Evolutionary conservation across 371 early-diverging fungal genomes (phyloP), one percentile per base, ranked within the genome.

Genomic region (Mucor lusitanicus): DNA sequence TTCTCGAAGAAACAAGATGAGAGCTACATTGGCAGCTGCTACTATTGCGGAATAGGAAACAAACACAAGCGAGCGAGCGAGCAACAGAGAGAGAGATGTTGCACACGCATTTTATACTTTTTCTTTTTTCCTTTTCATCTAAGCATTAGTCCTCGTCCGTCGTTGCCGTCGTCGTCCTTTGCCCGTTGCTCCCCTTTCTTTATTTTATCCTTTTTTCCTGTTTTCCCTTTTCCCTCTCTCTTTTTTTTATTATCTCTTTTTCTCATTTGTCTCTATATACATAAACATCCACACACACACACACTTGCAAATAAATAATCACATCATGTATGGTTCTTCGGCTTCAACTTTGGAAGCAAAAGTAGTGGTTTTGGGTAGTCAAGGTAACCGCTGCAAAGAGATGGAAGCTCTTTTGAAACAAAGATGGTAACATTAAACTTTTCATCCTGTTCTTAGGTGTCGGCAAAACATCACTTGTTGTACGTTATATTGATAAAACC

Each of bases 381-480:
- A 87, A 86, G 88, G 91, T 85, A 84, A 35, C 9, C 19, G 23
- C 21, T 58, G 28, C 6, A 55, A 5, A 55, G 17, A 55, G 7
- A 33, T 1, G 8, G 33, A 33, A 33, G 33, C 30, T 30, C 30
- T 55, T 1, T 61, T 39, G 63, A 42, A 59, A 56, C 8, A 21
- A 19, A 25, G 15, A n/a, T n/a, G 19, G 19, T n/a, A 58, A 39
- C 25, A 25, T 25, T 23, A 59, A 13, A 30, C 33, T 3, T 8
- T 33, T 7, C 28, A 37, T 3, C 37, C 13, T 46, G 8, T 42
- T 30, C 8, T 23, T 54, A 92, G 92, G 90, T 59, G 92, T 92
- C 59, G 93, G 93, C 46, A 92, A 92, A 78, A 91, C 93, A 19
- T 92, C 93, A 60, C 84, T 92, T 58, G 91, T 91, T n/a, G 85